A percentile compares a stretch with the other conserved stretches of the same genome.
Conservation (phyloP, 2,329 filamentous ascomycete genomes). For the Xylaria hypoxylon region DNA sequence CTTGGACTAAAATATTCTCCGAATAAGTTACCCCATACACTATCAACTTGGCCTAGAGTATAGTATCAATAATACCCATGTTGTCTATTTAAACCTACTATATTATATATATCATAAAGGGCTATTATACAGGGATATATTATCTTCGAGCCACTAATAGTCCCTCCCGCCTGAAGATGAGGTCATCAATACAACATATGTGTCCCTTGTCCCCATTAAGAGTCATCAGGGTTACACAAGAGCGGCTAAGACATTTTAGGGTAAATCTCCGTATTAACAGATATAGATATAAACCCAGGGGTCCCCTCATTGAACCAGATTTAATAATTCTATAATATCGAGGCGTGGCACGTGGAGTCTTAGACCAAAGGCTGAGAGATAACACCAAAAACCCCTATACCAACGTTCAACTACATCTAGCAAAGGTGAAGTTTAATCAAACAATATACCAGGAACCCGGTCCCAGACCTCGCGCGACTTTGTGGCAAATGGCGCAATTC, state of each 20-base stretch:
- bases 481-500: conserved; percentile 14
- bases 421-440: not conserved
- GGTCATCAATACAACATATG: not conserved
- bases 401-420: not conserved
- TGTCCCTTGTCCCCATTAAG: not conserved
- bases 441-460: not conserved
- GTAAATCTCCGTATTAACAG: not conserved
- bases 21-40: not conserved
- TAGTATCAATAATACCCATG: too few species aligned
- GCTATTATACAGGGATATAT: too few species aligned
- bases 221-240: not conserved
- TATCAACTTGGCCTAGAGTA: too few species aligned
- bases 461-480: conserved; percentile 4
- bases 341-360: too few species aligned
- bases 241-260: not conserved
- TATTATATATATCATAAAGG: too few species aligned
- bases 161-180: not conserved
- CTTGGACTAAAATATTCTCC: not conserved
- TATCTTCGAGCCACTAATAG: not conserved
- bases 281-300: not conserved
- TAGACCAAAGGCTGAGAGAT: too few species aligned
- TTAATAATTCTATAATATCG: too few species aligned
- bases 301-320: not conserved
- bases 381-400: not conserved
- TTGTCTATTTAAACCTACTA: not conserved